Evolutionary conservation across 192 early-diverging fungal genomes (phyloP).

Genomic region (Polychytrium aggregatum): DNA sequence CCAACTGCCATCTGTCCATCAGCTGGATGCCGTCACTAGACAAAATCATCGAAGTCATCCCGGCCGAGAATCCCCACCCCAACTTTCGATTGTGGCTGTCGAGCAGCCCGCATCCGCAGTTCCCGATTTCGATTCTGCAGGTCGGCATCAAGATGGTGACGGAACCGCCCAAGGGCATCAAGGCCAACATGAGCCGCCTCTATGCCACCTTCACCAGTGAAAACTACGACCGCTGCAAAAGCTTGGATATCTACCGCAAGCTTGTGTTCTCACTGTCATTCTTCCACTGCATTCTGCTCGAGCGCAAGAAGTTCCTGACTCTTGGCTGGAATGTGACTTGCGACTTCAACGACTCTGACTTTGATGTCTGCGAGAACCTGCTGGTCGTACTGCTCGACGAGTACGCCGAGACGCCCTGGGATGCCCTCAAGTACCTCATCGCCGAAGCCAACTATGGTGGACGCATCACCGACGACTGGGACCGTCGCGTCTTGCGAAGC

Average conservation of each 20-base stretch:
- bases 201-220: slow-evolving; percentile 39
- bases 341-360: slow-evolving; percentile 56
- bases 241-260: slow-evolving; percentile 38
- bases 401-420: slow-evolving; percentile 47
- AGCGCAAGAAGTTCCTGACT: slow-evolving; percentile 51
- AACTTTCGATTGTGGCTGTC: slow-evolving; percentile 52
- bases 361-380: slow-evolving; percentile 51
- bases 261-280: slow-evolving; percentile 45
- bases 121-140: slow-evolving; percentile 55
- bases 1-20: slow-evolving; percentile 54
- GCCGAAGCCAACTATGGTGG: slow-evolving; percentile 57
- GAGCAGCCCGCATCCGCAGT: slow-evolving; percentile 48
- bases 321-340: slow-evolving; percentile 51
- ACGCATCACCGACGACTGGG: slow-evolving; percentile 52
- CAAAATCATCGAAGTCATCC: slow-evolving; percentile 45
- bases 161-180: slow-evolving; percentile 50
- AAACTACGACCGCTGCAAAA: slow-evolving; percentile 27
- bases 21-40: slow-evolving; percentile 51
- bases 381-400: slow-evolving; percentile 45
- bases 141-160: slow-evolving; percentile 50
- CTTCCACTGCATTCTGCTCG: slow-evolving; percentile 46
- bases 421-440: slow-evolving; percentile 52
- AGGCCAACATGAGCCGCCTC: slow-evolving; percentile 39
- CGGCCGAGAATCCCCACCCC: slow-evolving; percentile 40
- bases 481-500: slow-evolving; percentile 40